phyloP scores from a whole-genome alignment of 208 protist genomes.

The Trypanosomatidae sp. region DNA sequence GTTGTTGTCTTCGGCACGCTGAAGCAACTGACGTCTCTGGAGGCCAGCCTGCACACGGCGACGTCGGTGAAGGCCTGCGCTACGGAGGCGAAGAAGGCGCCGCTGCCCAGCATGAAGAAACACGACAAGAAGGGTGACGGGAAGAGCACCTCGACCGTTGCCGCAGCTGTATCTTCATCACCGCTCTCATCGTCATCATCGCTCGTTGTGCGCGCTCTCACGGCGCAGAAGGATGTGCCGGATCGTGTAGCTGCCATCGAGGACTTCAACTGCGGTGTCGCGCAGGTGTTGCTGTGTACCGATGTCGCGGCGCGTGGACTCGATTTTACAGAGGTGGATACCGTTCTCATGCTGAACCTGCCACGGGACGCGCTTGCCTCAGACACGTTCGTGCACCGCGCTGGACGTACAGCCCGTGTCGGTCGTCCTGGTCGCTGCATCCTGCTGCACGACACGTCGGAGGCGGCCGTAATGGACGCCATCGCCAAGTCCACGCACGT shows the following conservation, averaged over 20 bases:
- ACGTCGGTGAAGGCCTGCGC: neutral
- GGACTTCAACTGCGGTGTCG: conserved; percentile 75
- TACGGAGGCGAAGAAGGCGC: neutral
- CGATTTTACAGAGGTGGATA: conserved; percentile 93
- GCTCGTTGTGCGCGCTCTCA: conserved; percentile 57
- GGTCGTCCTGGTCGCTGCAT: conserved; percentile 88
- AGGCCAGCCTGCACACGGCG: conserved; percentile 14
- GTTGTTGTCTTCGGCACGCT: conserved; percentile 72
- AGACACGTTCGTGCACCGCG: conserved; percentile 96
- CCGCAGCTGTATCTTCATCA: neutral
- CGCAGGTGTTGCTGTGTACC: conserved; percentile 94
- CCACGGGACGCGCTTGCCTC: conserved; percentile 70
- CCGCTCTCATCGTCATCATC: conserved; percentile 5
- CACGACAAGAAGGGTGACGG: conserved; percentile 14
- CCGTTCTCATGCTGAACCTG: conserved; percentile 97
- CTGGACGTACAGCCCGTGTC: conserved; percentile 95
- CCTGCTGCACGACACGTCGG: conserved; percentile 67
- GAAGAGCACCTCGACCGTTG: conserved; percentile 2
- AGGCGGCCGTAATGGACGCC: conserved; percentile 45
- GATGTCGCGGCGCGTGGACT: conserved; percentile 94
- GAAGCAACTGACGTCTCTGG: conserved; percentile 37
- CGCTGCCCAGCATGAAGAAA: neutral
- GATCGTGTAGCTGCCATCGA: conserved; percentile 81
- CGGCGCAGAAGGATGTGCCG: conserved; percentile 42
- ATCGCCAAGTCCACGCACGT: conserved; percentile 71